Evolutionary conservation across 2,329 filamentous ascomycete species (phyloP).

Genomic region (Trichophyton benhamiae): DNA sequence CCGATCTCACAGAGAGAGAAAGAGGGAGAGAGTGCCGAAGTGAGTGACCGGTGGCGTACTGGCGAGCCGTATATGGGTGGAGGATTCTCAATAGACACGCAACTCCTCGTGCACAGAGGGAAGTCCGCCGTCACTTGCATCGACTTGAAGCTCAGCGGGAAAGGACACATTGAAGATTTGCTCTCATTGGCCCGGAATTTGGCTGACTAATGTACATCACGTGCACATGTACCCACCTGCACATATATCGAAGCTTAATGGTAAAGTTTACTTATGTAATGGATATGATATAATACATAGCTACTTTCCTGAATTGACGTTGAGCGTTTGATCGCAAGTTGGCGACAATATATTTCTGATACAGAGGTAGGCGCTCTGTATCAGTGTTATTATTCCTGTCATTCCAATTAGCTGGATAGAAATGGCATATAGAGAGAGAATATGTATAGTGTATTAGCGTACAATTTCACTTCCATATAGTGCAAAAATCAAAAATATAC

Average conservation of each 20-base stretch:
- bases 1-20: not conserved
- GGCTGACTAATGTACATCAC: not conserved
- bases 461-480: too few species aligned
- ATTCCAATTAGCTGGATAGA: too few species aligned
- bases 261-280: not conserved
- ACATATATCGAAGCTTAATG: not conserved
- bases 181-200: conserved; percentile 5
- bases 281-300: not conserved
- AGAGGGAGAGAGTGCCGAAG: not conserved
- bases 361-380: too few species aligned
- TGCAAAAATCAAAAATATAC: too few species aligned
- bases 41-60: not conserved
- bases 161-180: conserved; percentile 8
- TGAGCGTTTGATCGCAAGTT: too few species aligned
- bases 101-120: not conserved
- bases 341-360: too few species aligned
- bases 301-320: too few species aligned
- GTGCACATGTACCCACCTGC: not conserved
- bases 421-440: too few species aligned
- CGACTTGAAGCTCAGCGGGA: not conserved
- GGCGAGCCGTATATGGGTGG: not conserved
- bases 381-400: too few species aligned
- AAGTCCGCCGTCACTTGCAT: not conserved
- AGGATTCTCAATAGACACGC: not conserved
- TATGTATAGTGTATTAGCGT: too few species aligned